Conservation (phyloP, 441 rosid genomes). For the Populus hybrid region DNA sequence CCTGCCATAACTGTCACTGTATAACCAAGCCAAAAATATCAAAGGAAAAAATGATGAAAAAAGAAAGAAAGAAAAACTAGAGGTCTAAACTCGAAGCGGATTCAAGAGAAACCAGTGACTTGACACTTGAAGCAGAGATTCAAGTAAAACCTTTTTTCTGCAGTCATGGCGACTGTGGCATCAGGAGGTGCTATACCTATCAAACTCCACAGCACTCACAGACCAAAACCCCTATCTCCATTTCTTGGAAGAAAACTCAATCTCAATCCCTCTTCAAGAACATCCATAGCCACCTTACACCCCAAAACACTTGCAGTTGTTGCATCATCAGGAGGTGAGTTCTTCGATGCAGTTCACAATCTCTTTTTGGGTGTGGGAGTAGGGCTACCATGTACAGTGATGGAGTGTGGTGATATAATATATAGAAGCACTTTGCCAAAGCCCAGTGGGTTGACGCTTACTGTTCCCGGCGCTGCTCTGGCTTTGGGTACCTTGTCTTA, state of each 20-base stretch:
- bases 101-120: conserved; percentile 12
- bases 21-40: background rate
- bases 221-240: conserved; percentile 33
- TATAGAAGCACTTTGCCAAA: conserved; percentile 93
- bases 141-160: background rate
- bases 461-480: conserved; percentile 72
- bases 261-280: conserved; percentile 24
- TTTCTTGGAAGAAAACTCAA: conserved; percentile 64
- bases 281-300: conserved; percentile 17
- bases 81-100: conserved; percentile 33
- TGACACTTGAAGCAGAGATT: background rate
- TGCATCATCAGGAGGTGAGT: conserved; percentile 45
- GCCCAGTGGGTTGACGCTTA: conserved; percentile 61
- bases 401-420: conserved; percentile 98
- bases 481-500: conserved; percentile 81
- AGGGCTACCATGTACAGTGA: conserved; percentile 96
- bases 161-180: conserved; percentile 60
- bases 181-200: conserved; percentile 41
- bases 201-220: conserved; percentile 32
- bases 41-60: background rate
- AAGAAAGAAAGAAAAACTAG: background rate
- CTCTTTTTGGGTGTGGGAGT: conserved; percentile 93
- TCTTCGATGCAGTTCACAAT: conserved; percentile 56
- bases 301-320: conserved; percentile 30
- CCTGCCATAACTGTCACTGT: conserved; percentile 44